Evolutionary conservation across 805 yeast genomes (phyloP), one percentile per base, ranked within the genome.

Genomic region (Wickerhamomyces strasburgensis): DNA sequence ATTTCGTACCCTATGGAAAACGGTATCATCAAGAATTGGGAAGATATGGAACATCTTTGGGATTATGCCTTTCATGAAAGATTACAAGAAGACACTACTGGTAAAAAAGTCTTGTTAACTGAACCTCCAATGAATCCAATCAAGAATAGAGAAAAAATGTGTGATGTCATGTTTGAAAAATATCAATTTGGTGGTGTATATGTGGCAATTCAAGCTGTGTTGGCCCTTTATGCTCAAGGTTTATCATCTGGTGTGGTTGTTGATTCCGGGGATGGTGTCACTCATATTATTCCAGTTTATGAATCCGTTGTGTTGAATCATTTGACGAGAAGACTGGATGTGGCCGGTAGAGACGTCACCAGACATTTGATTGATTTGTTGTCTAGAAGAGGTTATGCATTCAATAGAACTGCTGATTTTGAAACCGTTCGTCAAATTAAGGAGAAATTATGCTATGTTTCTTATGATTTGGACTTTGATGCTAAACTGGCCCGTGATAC

Each of bases 321-420:
- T 62, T 71, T 87, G 53, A 90, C 96, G 14, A 77, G 82, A 56
- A 79, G 98, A 59, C 70, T 93, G 52, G 96, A 93, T 61, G 95
- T 93, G 43, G 98, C 98, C 5, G 98, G 98, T 52, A 78, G 98
- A 61, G 98, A 93, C 57, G 97, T 93, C 33, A 93, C 98, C n/a
- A 78, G 96, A 56, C 87, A 93, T 62, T 72, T 93, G 64, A 89
- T 93, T 63, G 93, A 83, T 54, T 70, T 93, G 48, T 70, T 93
- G 53, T 75, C 94, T 45, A 86, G 98, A 64, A 80, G 97, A 51
- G 98, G 98, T 31, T 93, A 93, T 61, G 96, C 98, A 3, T 90
- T 93, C 66, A 93, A 93, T 69, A 79, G 98, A 70, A 89, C 96
- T 29, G 98, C 98, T 8, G 98, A 93, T 68, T 94, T 94, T 54